A percentile compares a stretch with the other conserved stretches of the same genome.
Conservation (phyloP, 371 early-diverging fungal genomes). For the Syncephalastrum sp. region DNA sequence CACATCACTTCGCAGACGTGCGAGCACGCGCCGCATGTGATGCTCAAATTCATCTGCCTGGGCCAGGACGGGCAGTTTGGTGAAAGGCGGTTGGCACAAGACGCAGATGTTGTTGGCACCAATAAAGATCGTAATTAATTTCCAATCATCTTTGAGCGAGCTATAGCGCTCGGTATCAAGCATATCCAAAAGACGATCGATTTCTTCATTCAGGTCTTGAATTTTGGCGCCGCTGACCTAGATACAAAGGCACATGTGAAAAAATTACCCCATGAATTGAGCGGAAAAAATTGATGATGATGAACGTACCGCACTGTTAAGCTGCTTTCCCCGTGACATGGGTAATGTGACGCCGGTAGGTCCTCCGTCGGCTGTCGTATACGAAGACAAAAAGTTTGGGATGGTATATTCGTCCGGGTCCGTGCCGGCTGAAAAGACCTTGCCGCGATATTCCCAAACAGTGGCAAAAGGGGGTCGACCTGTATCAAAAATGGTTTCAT, state of each 20-base stretch:
- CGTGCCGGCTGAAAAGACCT: slow-evolving; percentile 62
- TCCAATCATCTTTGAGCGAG: slow-evolving; percentile 53
- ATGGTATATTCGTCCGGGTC: slow-evolving; percentile 59
- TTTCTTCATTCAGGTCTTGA: slow-evolving; percentile 35
- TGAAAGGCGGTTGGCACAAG: slow-evolving; percentile 44
- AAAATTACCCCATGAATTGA: background rate
- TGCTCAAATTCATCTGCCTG: slow-evolving; percentile 51
- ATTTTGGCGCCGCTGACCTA: slow-evolving; percentile 58
- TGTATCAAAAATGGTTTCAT: slow-evolving; percentile 1
- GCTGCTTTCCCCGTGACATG: slow-evolving; percentile 51
- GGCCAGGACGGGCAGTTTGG: slow-evolving; percentile 36
- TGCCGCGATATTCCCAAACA: slow-evolving; percentile 62
- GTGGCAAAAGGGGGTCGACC: slow-evolving; percentile 56
- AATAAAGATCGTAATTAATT: slow-evolving; percentile 65
- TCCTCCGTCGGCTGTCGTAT: slow-evolving; percentile 42
- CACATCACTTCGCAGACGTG: slow-evolving; percentile 38
- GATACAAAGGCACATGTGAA: background rate
- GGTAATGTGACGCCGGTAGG: slow-evolving; percentile 57
- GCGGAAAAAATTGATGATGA: background rate
- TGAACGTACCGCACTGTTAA: slow-evolving; percentile 64
- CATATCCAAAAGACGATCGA: slow-evolving; percentile 23
- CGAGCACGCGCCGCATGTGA: slow-evolving; percentile 37
- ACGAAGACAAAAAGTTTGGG: slow-evolving; percentile 55
- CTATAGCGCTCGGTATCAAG: slow-evolving; percentile 21
- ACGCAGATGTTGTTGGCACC: slow-evolving; percentile 72